These are phyloP conservation scores for Fusarium papillatum DNA, from an alignment of 2,329 filamentous ascomycete species.

Conservation along the genomic window DNA sequence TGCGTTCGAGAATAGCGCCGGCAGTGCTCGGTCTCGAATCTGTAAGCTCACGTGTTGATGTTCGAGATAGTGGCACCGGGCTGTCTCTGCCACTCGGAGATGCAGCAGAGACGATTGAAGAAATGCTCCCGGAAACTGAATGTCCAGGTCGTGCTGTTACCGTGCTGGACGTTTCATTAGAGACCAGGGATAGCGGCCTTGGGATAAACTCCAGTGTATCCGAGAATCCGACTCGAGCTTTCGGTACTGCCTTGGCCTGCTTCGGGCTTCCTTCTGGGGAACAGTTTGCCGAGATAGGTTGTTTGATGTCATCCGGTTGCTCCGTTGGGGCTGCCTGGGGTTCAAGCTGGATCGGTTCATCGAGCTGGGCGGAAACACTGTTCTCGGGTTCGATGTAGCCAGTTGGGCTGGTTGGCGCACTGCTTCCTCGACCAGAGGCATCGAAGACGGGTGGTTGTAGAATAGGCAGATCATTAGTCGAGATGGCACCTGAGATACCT, in stretches of 20 bases:
- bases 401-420: slow-evolving; percentile 74
- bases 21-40: slow-evolving; percentile 77
- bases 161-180: slow-evolving; percentile 86
- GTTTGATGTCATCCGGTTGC: slow-evolving; percentile 8
- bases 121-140: slow-evolving; percentile 84
- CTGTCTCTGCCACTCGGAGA: slow-evolving; percentile 57
- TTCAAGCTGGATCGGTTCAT: slow-evolving; percentile 12
- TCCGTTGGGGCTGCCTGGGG: background rate
- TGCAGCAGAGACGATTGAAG: slow-evolving; percentile 78
- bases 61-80: slow-evolving; percentile 53
- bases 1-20: slow-evolving; percentile 75
- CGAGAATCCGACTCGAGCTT: slow-evolving; percentile 84
- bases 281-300: slow-evolving; percentile 2
- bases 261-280: slow-evolving; percentile 32
- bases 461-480: slow-evolving; percentile 84
- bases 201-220: slow-evolving; percentile 88
- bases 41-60: slow-evolving; percentile 54
- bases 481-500: slow-evolving; percentile 80
- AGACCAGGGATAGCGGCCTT: slow-evolving; percentile 85
- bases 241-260: slow-evolving; percentile 55
- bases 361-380: slow-evolving; percentile 37
- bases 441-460: slow-evolving; percentile 69
- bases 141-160: slow-evolving; percentile 78
- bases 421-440: slow-evolving; percentile 68
- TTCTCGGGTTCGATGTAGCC: slow-evolving; percentile 52